These are phyloP conservation scores for Euphrasia arctica DNA, from an alignment of 305 asterid genomes.

Conservation along the genomic window DNA sequence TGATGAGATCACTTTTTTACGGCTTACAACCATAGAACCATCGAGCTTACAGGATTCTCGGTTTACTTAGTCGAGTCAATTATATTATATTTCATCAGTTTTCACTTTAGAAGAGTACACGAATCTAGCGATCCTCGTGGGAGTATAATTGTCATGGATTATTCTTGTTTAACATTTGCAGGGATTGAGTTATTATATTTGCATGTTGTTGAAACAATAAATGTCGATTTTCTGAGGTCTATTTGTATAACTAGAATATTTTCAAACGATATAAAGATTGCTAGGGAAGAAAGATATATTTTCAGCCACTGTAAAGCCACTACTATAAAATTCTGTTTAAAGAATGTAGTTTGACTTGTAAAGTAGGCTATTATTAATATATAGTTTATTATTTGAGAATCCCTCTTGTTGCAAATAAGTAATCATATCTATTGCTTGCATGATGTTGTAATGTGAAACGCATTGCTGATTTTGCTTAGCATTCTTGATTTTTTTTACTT, in stretches of 20 bases:
- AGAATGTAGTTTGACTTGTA: constrained; percentile 12
- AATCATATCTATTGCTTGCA: neutral
- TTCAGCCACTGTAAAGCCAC: neutral
- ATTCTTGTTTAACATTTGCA: constrained; percentile 6
- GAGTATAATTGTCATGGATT: neutral
- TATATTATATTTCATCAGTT: neutral
- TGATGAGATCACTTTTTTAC: neutral
- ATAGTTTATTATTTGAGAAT: constrained; percentile 12
- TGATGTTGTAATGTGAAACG: neutral
- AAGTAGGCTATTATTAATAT: constrained; percentile 12
- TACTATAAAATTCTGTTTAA: neutral
- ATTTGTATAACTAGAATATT: constrained; percentile 1
- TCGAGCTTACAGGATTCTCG: neutral
- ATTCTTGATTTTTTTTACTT: neutral
- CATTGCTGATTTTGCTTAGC: neutral
- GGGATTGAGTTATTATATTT: constrained; percentile 1
- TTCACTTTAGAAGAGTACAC: neutral
- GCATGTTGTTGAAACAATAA: constrained; percentile 4
- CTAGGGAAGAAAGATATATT: neutral
- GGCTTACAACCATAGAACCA: constrained; percentile 3
- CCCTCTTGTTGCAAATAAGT: neutral
- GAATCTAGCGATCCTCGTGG: neutral
- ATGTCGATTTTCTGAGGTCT: constrained; percentile 6
- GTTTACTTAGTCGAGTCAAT: neutral
- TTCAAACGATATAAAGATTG: neutral